Evolutionary conservation across 345 rosid genomes (phyloP), one percentile per base, ranked within the genome.

Genomic region (Euclidium syriacum): DNA sequence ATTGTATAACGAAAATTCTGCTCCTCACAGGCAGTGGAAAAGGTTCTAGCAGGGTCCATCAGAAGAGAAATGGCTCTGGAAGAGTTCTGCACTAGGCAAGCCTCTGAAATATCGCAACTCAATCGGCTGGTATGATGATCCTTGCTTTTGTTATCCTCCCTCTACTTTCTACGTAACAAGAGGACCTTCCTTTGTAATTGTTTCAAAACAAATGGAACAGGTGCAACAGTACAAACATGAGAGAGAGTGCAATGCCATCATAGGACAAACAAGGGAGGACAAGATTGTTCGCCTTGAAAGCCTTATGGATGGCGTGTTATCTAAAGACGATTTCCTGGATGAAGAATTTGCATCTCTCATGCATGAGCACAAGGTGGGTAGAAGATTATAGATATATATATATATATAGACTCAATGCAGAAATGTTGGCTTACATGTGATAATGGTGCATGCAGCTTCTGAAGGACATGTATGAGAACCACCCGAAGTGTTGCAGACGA

Each of bases 11-110:
- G 32, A 57, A n/a, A n/a, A 7, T 48, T 46, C 51, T 56, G 7
- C 41, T 11, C 62, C 47, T 30, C 60, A 40, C 78, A 91, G 95
- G 98, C 90, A 38, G 95, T 86, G 62, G 88, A 83, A 82, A 88
- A 82, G 77, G 96, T 91, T 62, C 79, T 91, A 77, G 90, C 95
- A 17, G 98, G 95, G 67, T 85, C 98, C 38, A 85, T 91, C 67
- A 71, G 98, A 58, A 84, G 96, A 66, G 98, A 91, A 80, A 91
- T 91, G 96, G 95, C 94, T 66, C 61, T 91, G 17, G 98, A 87
- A 77, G 96, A 91, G 64, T 82, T 69, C 49, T 91, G 94, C 73
- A 79, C 78, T 57, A 88, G 85, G 65, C 95, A 86, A 80, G 76
- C 82, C 75, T 75, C 81, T 39, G 92, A 91, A 66, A 88, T 91